Conservation (phyloP, 2,329 filamentous ascomycete species). For the Penicillium concentricum region DNA sequence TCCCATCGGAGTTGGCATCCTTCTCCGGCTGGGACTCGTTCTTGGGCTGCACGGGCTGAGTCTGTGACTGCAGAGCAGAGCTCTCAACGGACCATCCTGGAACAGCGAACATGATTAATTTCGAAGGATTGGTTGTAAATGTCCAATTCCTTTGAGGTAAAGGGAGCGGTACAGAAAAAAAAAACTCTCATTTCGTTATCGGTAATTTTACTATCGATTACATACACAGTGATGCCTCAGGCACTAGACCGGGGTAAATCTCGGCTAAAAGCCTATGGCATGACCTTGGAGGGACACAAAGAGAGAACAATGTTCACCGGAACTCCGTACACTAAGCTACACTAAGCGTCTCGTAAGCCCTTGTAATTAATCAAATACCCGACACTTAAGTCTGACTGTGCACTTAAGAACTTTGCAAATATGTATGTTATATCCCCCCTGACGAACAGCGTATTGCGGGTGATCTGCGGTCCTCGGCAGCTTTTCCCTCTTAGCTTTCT, state of each 20-base stretch:
- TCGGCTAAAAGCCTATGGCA: neutral
- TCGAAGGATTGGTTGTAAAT: neutral
- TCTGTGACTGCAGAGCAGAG: constrained; percentile 69
- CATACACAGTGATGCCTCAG: neutral
- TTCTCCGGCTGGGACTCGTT: constrained; percentile 52
- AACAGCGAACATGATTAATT: constrained; percentile 72
- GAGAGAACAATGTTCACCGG: neutral
- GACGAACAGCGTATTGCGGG: neutral
- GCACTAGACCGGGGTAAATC: neutral
- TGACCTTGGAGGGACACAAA: neutral
- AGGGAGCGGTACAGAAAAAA: neutral
- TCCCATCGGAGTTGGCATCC: constrained; percentile 32
- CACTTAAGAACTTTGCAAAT: neutral
- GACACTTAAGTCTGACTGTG: neutral
- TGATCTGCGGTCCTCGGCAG: constrained; percentile 9
- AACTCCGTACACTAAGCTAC: neutral
- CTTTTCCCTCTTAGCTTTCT: constrained; percentile 4
- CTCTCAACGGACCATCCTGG: constrained; percentile 85
- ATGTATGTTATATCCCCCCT: neutral
- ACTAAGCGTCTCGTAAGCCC: neutral
- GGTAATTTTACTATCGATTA: constrained; percentile 10
- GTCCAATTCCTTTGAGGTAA: neutral
- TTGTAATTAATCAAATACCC: neutral
- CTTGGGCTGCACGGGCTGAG: constrained; percentile 58
- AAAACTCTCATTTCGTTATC: constrained; percentile 10